Percentiles rank a stretch among this genome's conserved stretches.
phyloP scores from a whole-genome alignment of 176 grass and related monocot species.

The Hyparrhenia diplandra region DNA sequence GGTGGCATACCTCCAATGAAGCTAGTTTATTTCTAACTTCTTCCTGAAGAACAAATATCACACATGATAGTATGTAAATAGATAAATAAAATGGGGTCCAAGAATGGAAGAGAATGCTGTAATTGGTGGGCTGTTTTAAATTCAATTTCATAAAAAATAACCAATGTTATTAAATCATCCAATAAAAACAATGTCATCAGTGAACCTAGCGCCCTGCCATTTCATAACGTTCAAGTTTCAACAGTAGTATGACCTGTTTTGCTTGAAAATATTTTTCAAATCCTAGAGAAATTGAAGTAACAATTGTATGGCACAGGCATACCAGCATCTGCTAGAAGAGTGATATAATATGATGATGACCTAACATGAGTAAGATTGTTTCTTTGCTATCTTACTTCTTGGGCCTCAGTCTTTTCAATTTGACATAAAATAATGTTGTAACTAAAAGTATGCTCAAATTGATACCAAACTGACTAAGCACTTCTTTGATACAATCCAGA shows the following conservation, averaged over 20 bases:
- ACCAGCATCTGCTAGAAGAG: neutral
- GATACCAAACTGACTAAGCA: neutral
- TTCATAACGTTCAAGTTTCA: neutral
- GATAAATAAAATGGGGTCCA: neutral
- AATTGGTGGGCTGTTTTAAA: neutral
- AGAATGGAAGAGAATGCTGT: neutral
- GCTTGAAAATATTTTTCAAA: neutral
- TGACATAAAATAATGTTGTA: neutral
- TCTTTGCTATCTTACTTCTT: slow-evolving; percentile 3
- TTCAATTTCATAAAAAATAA: neutral
- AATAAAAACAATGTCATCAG: neutral
- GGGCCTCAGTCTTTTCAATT: neutral
- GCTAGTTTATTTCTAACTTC: slow-evolving; percentile 59
- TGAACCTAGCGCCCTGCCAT: neutral
- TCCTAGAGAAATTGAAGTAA: neutral
- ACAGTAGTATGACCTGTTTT: neutral
- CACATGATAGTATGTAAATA: slow-evolving; percentile 4
- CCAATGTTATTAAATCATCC: neutral
- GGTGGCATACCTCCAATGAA: slow-evolving; percentile 44
- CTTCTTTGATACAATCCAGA: neutral
- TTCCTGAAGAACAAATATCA: slow-evolving; percentile 50
- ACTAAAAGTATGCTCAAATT: neutral
- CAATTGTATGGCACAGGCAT: slow-evolving; percentile 16
- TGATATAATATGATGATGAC: neutral
- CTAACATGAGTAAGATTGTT: neutral